These are phyloP conservation scores for Turnera subulata DNA, from an alignment of 345 rosid species.

Conservation along the genomic window DNA sequence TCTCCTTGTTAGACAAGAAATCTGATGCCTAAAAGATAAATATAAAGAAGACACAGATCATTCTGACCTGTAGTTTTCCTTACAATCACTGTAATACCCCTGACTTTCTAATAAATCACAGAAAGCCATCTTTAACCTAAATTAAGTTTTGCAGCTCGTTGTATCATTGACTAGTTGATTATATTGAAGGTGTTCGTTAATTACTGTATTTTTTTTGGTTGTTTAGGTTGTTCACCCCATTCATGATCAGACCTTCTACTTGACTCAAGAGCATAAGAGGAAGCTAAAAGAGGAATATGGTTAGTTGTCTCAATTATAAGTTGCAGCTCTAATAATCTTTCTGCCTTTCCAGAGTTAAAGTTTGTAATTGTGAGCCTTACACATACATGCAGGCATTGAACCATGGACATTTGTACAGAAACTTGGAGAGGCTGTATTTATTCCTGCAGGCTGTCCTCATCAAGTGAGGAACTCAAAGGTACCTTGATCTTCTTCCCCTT, in stretches of 20 bases:
- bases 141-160: no score
- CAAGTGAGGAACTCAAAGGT: constrained; percentile 70
- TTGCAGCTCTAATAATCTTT: not conserved
- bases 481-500: no score
- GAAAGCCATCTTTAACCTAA: no score
- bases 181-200: not conserved
- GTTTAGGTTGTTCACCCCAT: constrained; percentile 63
- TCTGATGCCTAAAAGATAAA: no score
- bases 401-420: constrained; percentile 65
- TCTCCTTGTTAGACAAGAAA: no score
- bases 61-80: no score
- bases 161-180: no score
- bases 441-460: constrained; percentile 75
- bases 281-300: constrained; percentile 81
- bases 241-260: constrained; percentile 68
- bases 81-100: no score
- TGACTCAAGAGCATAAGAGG: constrained; percentile 50
- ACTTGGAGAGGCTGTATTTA: constrained; percentile 59
- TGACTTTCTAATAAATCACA: no score
- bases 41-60: no score
- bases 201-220: constrained; percentile 3
- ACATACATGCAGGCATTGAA: constrained; percentile 43
- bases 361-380: constrained; percentile 3
- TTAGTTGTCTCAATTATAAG: constrained; percentile 11
- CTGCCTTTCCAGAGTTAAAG: not conserved